Evolutionary conservation across 225 moss, liverwort and hornwort species (phyloP), one percentile per base, ranked within the genome.

Genomic region (Bryum argenteum): DNA sequence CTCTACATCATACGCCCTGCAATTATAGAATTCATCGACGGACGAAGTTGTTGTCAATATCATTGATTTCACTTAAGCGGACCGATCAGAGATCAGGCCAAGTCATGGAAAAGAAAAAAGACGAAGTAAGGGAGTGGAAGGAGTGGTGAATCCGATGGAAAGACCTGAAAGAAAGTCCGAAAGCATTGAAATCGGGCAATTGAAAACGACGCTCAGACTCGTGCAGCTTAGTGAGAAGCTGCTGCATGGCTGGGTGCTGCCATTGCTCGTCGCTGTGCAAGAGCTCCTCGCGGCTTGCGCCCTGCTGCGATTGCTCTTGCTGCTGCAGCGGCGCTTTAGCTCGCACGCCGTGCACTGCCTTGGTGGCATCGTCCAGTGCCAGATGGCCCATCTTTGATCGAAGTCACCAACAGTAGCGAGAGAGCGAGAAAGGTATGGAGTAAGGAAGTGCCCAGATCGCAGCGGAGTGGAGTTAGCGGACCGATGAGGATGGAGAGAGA

Each of bases 141-240:
- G 16, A 5, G 21, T 15, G 16, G 38, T 14, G 39, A 22, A 50
- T 14, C 16, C 4, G 16, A 15, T 5, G 50, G 43, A 33, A 33
- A 3, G 33, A 90, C 90, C 90, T 77, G 77, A 91, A 91, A 50
- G 71, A 78, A 54, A 84, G 79, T 39, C 90, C 88, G 20, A 88
- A 91, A n/a, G 84, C 79, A 67, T 91, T 91, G 71, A 78, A 18
- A 4, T 53, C 23, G 57, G 90, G 88, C 74, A 78, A 80, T 9
- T 75, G 77, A 66, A 86, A 86, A 24, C 55, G 70, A 13, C 66
- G 61, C n/a, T 26, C 50, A 23, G 80, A 62, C 42, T 60, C 66
- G 11, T 61, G 73, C 26, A 56, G 47, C 18, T 65, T 54, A 55
- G 28, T 71, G 67, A 77, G 61, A 22, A 71, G 71, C 71, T 38